These are phyloP conservation scores for Pythium dissimile DNA, from an alignment of 352 stramenopile species.

Conservation along the genomic window DNA sequence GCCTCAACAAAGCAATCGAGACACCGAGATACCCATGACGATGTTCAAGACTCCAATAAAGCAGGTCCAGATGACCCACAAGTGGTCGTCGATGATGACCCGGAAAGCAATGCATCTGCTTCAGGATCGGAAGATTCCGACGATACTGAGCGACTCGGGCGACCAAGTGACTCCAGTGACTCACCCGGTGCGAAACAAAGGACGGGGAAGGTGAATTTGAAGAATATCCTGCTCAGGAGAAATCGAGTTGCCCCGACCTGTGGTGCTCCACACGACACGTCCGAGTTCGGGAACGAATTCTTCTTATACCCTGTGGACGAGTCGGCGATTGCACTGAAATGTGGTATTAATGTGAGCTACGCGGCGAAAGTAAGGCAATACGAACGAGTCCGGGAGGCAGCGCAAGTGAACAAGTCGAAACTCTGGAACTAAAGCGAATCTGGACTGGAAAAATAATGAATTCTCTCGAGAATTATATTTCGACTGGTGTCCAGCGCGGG, in stretches of 20 bases:
- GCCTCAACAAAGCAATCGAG: background rate
- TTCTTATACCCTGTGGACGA: background rate
- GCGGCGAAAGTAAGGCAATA: background rate
- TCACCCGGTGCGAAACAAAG: background rate
- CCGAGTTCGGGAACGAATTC: constrained; percentile 10
- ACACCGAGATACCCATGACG: background rate
- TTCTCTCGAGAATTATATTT: too few relatives aligned
- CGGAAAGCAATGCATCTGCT: background rate
- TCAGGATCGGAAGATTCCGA: background rate
- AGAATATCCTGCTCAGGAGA: constrained; percentile 9
- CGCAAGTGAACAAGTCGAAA: constrained; percentile 41
- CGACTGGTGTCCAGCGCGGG: too few relatives aligned
- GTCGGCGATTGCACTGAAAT: background rate
- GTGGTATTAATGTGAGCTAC: constrained; percentile 13
- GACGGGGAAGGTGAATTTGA: constrained; percentile 9
- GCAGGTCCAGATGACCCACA: background rate
- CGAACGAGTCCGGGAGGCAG: constrained; percentile 21
- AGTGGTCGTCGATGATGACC: background rate
- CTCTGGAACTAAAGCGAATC: constrained; percentile 32
- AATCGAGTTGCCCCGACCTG: constrained; percentile 12
- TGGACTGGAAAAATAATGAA: too few relatives aligned
- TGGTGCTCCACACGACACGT: background rate
- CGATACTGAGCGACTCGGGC: background rate
- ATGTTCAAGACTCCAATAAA: background rate
- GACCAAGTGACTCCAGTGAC: too few relatives aligned